A percentile compares a stretch with the other conserved stretches of the same genome.
Evolutionary conservation across 202 grass and related monocot species (phyloP).

Genomic region (Hordeum pubiflorum): DNA sequence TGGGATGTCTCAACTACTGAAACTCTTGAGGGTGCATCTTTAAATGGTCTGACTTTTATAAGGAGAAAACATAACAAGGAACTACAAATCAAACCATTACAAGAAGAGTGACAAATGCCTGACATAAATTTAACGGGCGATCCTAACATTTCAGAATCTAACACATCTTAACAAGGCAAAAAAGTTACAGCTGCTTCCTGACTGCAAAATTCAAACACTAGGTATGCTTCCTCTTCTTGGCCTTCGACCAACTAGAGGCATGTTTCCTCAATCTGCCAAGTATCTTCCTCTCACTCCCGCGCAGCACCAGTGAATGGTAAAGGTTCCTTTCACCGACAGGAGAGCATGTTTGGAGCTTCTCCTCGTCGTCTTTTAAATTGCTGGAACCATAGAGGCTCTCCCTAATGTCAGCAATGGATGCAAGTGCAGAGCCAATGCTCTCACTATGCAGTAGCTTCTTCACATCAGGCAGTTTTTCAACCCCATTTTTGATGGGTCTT

Average conservation of each 20-base stretch:
- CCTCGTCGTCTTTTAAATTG: slow-evolving; percentile 42
- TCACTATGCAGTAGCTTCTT: slow-evolving; percentile 53
- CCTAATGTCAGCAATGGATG: slow-evolving; percentile 57
- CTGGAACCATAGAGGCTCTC: slow-evolving; percentile 57
- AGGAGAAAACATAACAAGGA: background rate
- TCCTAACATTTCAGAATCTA: background rate
- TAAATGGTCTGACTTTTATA: background rate
- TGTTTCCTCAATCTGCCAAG: slow-evolving; percentile 49
- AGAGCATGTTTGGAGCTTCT: slow-evolving; percentile 37
- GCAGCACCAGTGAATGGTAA: slow-evolving; percentile 75
- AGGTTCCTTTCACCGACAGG: slow-evolving; percentile 39
- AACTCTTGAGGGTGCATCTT: background rate
- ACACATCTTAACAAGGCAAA: background rate
- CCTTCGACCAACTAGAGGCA: slow-evolving; percentile 36
- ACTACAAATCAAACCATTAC: background rate
- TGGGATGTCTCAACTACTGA: no score
- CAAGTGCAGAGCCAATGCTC: slow-evolving; percentile 44
- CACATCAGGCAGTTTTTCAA: slow-evolving; percentile 40
- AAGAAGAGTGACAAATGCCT: background rate
- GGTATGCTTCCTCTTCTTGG: slow-evolving; percentile 53
- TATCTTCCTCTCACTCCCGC: slow-evolving; percentile 60
- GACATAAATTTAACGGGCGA: background rate
- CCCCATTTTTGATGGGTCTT: slow-evolving; percentile 18
- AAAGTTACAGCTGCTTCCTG: background rate
- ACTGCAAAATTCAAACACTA: background rate